Evolutionary conservation across 768 basidiomycete species (phyloP).

Genomic region (Lepiota venenata): DNA sequence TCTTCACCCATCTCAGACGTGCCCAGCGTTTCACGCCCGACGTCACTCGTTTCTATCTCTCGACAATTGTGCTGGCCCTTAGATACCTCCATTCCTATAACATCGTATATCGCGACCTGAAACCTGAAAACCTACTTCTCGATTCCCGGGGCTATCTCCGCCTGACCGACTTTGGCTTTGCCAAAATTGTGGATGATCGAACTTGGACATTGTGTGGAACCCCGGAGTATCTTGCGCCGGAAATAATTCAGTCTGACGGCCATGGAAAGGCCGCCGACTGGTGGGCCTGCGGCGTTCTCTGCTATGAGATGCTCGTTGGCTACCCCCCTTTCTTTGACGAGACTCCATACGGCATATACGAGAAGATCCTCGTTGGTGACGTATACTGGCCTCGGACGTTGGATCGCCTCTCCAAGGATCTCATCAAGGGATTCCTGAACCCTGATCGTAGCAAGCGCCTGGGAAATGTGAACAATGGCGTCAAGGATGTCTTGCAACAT

Average conservation of each 20-base stretch:
- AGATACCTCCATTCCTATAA: conserved; percentile 94
- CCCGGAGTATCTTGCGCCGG: conserved; percentile 95
- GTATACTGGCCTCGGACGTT: conserved; percentile 91
- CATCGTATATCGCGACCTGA: conserved; percentile 98
- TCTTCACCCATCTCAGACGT: conserved; percentile 94
- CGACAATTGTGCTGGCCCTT: conserved; percentile 92
- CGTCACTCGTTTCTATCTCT: conserved; percentile 96
- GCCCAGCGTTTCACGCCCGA: conserved; percentile 95
- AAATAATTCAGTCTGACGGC: conserved; percentile 96
- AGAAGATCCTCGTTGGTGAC: conserved; percentile 88
- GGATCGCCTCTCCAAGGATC: conserved; percentile 84
- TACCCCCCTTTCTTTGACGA: conserved; percentile 99
- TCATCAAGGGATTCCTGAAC: conserved; percentile 86
- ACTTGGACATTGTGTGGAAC: conserved; percentile 98
- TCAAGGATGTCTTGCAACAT: conserved; percentile 88
- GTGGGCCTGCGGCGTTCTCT: conserved; percentile 98
- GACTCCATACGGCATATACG: conserved; percentile 97
- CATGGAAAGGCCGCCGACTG: conserved; percentile 98
- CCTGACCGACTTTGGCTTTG: conserved; percentile 97
- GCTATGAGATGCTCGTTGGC: conserved; percentile 98
- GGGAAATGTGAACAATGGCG: conserved; percentile 90
- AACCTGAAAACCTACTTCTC: conserved; percentile 97
- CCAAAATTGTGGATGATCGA: conserved; percentile 95
- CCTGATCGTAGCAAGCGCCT: conserved; percentile 89
- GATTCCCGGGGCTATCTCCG: conserved; percentile 92